Evolutionary conservation across 1,139 yeast genomes (phyloP), one percentile per base, ranked within the genome.

Genomic region (Geotrichum citri-aurantii): DNA sequence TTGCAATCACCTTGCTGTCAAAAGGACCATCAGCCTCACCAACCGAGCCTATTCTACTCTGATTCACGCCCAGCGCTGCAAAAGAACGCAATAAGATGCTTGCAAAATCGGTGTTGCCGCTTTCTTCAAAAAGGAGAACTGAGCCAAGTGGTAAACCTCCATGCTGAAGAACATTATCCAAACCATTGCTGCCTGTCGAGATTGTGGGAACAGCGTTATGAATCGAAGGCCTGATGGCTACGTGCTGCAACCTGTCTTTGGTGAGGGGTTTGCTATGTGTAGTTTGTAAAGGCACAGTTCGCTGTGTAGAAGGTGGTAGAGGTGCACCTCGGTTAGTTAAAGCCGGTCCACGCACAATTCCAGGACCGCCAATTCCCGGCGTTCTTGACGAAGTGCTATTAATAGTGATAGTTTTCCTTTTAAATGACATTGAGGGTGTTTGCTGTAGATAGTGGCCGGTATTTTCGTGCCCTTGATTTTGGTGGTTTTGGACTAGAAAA

Each of bases 71-170:
- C 69, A 89, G 95, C 0, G 96, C 80, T 0, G 89, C 85, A 76
- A 85, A 88, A 2, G 84, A 77, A 63, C 93, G 82, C 46, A 85
- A 71, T 47, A 93, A 66, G 12, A 88, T 84, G n/a, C 91, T 81
- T 2, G 88, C 80, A 69, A 91, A 93, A 68, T 93, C 98, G 0
- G 99, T 92, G 17, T 95, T 85, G 0, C 96, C 95, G 14, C 83
- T 80, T 69, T 93, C 99, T 69, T 90, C 93, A 2, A 93, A 70
- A 19, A 92, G 71, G 50, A 91, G 69, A 6, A 88, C 79, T 14
- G 79, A 73, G 0, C 97, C 96, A 19, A 89, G 67, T 0, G 98
- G 98, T 17, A 92, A 70, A 0, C 99, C 99, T 62, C 83, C 89
- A 71, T 93, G 98, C 1, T 81, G 82, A 58, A 93, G 71, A 1